Evolutionary conservation across 169 alveolate genomes (phyloP), one percentile per base, ranked within the genome.

Genomic region (Plasmodium inui): DNA sequence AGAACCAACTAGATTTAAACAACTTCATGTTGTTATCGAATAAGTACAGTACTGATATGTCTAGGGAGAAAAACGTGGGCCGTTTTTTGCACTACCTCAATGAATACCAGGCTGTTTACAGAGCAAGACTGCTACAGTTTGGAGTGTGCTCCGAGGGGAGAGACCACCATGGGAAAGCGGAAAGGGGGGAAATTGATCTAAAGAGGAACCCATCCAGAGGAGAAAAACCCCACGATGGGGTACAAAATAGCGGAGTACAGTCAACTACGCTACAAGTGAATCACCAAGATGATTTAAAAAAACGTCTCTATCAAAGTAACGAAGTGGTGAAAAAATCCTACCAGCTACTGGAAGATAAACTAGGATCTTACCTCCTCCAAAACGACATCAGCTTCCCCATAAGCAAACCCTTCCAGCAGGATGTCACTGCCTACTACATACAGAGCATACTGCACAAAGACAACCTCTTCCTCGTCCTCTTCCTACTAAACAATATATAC

Each of bases 21-120:
- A 91, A 91, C 53, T 91, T 91, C 74, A 91, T 91, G 46, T 32
- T 91, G n/a, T 39, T 91, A 73, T 91, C 95, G 12, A 91, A 91
- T 57, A 81, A 30, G 61, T 91, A 80, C 79, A 89, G 41, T 67
- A 85, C 82, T 34, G 94, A 91, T n/a, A 70, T 71, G 22, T 82
- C 79, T 12, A 91, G 84, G 50, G 79, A 91, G 82, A 89, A 89
- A 39, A 44, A 89, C 26, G 34, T 89, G 2, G 37, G 82, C 30
- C 82, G 30, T 72, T 74, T 89, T 79, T 12, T 89, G 37, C 28
- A 78, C 19, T 89, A 79, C 44, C 72, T 89, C 22, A 61, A 39
- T 22, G 74, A 89, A 19, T 89, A 89, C 39, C 71, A 32, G 79
- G 1, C 37, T 22, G 72, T 78, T 14, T 78, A 89, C 10, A 44